A percentile compares a stretch with the other conserved stretches of the same genome.
These are phyloP conservation scores for Cynara cardunculus DNA, from an alignment of 129 eudicot species.

Conservation along the genomic window DNA sequence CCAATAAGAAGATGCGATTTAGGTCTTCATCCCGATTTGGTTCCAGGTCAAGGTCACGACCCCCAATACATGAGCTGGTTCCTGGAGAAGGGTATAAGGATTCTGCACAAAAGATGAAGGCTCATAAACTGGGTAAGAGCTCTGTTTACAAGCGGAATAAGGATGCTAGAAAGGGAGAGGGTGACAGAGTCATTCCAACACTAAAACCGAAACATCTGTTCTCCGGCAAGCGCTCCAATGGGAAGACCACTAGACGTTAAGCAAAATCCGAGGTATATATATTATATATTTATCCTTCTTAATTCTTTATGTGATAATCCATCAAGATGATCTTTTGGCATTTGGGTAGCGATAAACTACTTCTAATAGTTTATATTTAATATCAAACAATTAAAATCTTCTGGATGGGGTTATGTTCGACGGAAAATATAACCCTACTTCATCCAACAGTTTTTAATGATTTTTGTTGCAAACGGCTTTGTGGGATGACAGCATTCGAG, in stretches of 20 bases:
- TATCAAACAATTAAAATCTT: no score
- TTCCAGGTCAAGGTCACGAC: constrained; percentile 49
- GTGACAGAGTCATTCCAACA: constrained; percentile 74
- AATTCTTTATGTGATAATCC: not conserved
- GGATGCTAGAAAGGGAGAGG: constrained; percentile 72
- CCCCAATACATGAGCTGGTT: constrained; percentile 53
- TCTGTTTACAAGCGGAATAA: constrained; percentile 67
- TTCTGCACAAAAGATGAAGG: constrained; percentile 62
- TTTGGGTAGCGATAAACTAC: no score
- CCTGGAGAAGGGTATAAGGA: constrained; percentile 91
- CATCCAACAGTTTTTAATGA: no score
- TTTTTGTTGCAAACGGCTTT: no score
- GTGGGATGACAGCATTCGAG: no score
- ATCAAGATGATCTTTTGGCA: not conserved
- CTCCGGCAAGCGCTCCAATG: constrained; percentile 73
- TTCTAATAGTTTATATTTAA: no score
- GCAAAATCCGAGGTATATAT: constrained; percentile 14
- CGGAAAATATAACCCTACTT: no score
- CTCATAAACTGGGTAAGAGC: constrained; percentile 46
- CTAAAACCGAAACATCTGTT: constrained; percentile 80
- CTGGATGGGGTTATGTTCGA: no score
- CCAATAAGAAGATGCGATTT: constrained; percentile 61
- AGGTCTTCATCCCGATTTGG: constrained; percentile 35
- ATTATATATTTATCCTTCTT: not conserved
- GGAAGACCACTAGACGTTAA: constrained; percentile 78